phyloP scores from a whole-genome alignment of 73 alveolate species.

The Tetrahymena thermophila region DNA sequence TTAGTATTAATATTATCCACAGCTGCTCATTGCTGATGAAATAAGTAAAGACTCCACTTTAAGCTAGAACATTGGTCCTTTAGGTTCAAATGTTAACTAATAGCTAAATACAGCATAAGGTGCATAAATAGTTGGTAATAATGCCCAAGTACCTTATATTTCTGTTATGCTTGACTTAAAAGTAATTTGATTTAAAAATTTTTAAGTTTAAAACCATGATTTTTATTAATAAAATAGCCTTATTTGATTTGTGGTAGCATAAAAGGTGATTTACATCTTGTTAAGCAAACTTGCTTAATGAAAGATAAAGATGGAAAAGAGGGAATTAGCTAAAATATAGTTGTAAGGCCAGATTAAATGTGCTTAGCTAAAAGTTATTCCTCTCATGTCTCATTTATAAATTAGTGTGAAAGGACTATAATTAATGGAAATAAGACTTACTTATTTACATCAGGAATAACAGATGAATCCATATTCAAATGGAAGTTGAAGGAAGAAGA shows the following conservation, averaged over 20 bases:
- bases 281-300: constrained; percentile 19
- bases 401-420: constrained; percentile 13
- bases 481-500: constrained; percentile 41
- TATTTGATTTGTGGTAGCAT: constrained; percentile 37
- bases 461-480: constrained; percentile 39
- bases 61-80: not conserved
- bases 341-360: not conserved
- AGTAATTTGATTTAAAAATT: not conserved
- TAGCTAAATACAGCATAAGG: not conserved
- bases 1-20: constrained; percentile 27
- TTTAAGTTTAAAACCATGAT: not conserved
- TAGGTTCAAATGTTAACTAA: not conserved
- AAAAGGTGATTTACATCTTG: constrained; percentile 41
- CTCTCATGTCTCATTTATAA: constrained; percentile 38
- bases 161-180: constrained; percentile 32
- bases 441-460: constrained; percentile 30
- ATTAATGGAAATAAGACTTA: constrained; percentile 16
- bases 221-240: not conserved
- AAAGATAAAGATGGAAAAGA: constrained; percentile 29
- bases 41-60: not conserved
- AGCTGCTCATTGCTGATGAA: not conserved
- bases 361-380: constrained; percentile 39
- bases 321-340: constrained; percentile 1
- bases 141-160: constrained; percentile 4
- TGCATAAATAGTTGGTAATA: not conserved